Evolutionary conservation across 2,329 filamentous ascomycete species (phyloP).

Genomic region (Exophiala oligosperma): DNA sequence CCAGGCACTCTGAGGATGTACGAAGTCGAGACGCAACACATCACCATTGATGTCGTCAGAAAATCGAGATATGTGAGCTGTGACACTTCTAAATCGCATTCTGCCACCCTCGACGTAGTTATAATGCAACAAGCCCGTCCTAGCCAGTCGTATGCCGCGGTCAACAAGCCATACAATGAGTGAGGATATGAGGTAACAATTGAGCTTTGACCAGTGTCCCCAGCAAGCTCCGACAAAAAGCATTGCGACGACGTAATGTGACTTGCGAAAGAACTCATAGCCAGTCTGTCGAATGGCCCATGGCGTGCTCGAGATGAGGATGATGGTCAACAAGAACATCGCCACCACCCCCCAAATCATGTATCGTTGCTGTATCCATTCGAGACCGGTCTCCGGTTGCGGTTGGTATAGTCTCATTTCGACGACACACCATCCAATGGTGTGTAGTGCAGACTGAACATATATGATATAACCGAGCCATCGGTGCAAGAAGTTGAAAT

Average conservation of each 20-base stretch:
- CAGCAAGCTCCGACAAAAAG: slow-evolving; percentile 74
- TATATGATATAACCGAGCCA: slow-evolving; percentile 76
- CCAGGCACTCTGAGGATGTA: slow-evolving; percentile 63
- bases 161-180: slow-evolving; percentile 67
- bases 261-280: slow-evolving; percentile 76
- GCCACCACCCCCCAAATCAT: slow-evolving; percentile 74
- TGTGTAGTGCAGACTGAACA: slow-evolving; percentile 66
- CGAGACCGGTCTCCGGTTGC: slow-evolving; percentile 59
- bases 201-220: slow-evolving; percentile 69
- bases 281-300: slow-evolving; percentile 65
- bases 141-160: slow-evolving; percentile 57
- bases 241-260: slow-evolving; percentile 71
- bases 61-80: slow-evolving; percentile 55
- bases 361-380: slow-evolving; percentile 65
- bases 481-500: slow-evolving; percentile 75
- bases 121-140: slow-evolving; percentile 63
- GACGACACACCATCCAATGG: slow-evolving; percentile 68
- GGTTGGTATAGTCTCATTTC: slow-evolving; percentile 69
- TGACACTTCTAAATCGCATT: slow-evolving; percentile 57
- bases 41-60: slow-evolving; percentile 58
- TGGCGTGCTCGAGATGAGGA: slow-evolving; percentile 61
- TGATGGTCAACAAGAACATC: slow-evolving; percentile 61
- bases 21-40: slow-evolving; percentile 66
- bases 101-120: slow-evolving; percentile 47
- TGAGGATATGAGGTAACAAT: slow-evolving; percentile 68